Evolutionary conservation across 78 protist species (phyloP).

Genomic region (Planoprotostelium fungivorum): DNA sequence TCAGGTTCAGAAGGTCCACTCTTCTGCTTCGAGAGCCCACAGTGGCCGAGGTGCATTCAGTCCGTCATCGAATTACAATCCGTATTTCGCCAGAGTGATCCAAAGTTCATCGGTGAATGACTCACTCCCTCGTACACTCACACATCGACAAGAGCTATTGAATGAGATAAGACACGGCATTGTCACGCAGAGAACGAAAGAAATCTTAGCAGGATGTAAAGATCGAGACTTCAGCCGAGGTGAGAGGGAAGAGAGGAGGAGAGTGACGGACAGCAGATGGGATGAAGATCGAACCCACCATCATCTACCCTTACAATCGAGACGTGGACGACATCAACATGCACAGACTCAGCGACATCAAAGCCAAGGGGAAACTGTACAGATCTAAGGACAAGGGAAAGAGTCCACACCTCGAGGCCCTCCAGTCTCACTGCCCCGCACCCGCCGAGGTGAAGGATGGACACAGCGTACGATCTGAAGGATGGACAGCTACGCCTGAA

Average conservation of each 20-base stretch:
- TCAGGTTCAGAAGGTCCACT: neutral
- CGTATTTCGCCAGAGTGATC: neutral
- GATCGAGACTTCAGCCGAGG: neutral
- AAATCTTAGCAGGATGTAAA: neutral
- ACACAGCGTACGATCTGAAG: neutral
- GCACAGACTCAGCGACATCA: neutral
- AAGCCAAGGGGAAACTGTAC: neutral
- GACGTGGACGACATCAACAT: neutral
- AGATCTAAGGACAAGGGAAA: neutral
- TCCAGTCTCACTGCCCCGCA: neutral
- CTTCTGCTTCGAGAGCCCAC: neutral
- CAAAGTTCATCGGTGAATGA: neutral
- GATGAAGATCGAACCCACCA: neutral
- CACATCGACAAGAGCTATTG: neutral
- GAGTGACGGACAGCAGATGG: neutral
- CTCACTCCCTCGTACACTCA: neutral
- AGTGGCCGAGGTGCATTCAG: neutral
- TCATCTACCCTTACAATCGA: neutral
- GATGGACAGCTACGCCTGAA: conserved; percentile 6
- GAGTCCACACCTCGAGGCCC: neutral
- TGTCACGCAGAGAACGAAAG: neutral
- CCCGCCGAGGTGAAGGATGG: neutral
- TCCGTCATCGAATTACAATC: neutral
- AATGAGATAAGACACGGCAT: neutral
- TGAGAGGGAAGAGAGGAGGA: no score